These are phyloP conservation scores for Pichia insulana DNA, from an alignment of 805 yeast species.

Conservation along the genomic window DNA sequence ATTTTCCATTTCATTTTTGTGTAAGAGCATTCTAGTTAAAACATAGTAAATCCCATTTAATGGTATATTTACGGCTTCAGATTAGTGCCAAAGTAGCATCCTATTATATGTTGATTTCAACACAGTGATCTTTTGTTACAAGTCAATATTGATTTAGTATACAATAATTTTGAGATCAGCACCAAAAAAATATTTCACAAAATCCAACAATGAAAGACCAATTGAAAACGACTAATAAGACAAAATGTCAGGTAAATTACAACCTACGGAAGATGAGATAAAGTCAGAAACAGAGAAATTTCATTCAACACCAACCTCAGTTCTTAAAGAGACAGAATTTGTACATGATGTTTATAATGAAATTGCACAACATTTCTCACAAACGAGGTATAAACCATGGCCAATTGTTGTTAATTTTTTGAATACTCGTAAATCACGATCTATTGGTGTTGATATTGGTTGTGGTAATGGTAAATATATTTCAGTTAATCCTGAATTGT, in stretches of 20 bases:
- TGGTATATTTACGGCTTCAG: too few species aligned
- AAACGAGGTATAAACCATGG: slow-evolving; percentile 95
- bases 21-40: too few species aligned
- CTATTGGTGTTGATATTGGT: slow-evolving; percentile 86
- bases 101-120: too few species aligned
- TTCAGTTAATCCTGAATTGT: slow-evolving; percentile 57
- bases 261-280: slow-evolving; percentile 25
- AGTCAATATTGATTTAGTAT: too few species aligned
- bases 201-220: too few species aligned
- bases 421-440: slow-evolving; percentile 36
- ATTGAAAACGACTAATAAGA: too few species aligned
- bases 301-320: slow-evolving; percentile 33
- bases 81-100: too few species aligned
- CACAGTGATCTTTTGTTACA: too few species aligned
- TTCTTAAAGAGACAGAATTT: slow-evolving; percentile 56
- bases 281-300: slow-evolving; percentile 23
- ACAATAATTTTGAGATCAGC: too few species aligned
- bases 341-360: slow-evolving; percentile 93
- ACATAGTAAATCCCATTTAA: too few species aligned
- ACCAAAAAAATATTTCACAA: too few species aligned
- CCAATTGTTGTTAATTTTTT: slow-evolving; percentile 81
- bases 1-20: too few species aligned
- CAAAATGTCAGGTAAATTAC: slow-evolving; percentile 23
- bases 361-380: slow-evolving; percentile 88
- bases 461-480: slow-evolving; percentile 96